Percentiles rank a stretch among this genome's conserved stretches.
Conservation (phyloP, 768 basidiomycete genomes). For the Leccinum boreale region DNA sequence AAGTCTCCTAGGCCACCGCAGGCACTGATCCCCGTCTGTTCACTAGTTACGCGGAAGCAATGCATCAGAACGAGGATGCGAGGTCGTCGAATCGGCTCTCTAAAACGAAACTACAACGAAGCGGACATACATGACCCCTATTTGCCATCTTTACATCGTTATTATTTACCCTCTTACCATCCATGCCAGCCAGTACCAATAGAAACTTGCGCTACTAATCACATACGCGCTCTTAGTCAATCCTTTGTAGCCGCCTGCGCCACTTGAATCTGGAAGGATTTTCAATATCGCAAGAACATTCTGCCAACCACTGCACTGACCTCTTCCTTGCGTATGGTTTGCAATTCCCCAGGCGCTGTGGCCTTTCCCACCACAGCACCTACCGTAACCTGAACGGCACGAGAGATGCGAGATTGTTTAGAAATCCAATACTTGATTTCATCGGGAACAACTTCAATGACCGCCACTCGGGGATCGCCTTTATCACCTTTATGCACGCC, state of each 20-base stretch:
- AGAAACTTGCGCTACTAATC: background rate
- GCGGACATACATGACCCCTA: conserved; percentile 9
- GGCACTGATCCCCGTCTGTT: background rate
- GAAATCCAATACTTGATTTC: conserved; percentile 83
- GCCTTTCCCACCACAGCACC: conserved; percentile 59
- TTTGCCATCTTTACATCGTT: background rate
- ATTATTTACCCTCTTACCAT: conserved; percentile 14
- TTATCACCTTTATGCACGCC: conserved; percentile 80
- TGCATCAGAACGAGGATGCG: conserved; percentile 74
- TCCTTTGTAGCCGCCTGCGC: conserved; percentile 10
- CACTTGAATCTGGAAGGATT: conserved; percentile 15
- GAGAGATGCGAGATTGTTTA: conserved; percentile 54
- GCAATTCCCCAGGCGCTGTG: conserved; percentile 70
- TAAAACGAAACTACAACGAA: conserved; percentile 16
- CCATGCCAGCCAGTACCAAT: conserved; percentile 6
- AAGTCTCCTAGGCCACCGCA: background rate
- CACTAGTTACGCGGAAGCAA: conserved; percentile 64
- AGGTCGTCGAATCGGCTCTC: conserved; percentile 65
- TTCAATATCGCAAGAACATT: background rate
- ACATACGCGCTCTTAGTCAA: conserved; percentile 5
- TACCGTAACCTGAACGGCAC: conserved; percentile 57
- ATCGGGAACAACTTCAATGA: conserved; percentile 76
- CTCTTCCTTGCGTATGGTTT: conserved; percentile 72
- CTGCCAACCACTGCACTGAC: conserved; percentile 36
- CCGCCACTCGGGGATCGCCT: conserved; percentile 72